These are phyloP conservation scores for Euphorbia peplus DNA, from an alignment of 345 rosid species.

Conservation along the genomic window DNA sequence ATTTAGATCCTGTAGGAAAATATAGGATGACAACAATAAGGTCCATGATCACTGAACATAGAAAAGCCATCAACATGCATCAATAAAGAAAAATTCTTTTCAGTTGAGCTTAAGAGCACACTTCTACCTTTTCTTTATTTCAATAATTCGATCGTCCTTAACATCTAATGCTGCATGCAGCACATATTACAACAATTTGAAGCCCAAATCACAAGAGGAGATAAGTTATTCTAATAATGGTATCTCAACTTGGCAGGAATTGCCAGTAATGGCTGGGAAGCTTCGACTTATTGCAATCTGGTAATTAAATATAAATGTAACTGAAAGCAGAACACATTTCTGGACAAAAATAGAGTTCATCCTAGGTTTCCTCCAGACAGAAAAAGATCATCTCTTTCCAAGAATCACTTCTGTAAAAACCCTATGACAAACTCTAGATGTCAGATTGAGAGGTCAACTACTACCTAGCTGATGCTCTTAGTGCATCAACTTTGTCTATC, in stretches of 20 bases:
- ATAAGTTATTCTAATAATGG: neutral
- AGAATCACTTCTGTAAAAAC: neutral
- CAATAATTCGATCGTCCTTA: neutral
- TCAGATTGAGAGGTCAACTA: neutral
- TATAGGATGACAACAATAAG: constrained; percentile 7
- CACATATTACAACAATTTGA: neutral
- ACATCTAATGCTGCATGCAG: constrained; percentile 4
- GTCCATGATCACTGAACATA: neutral
- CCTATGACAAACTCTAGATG: neutral
- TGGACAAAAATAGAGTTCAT: neutral
- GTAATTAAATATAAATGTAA: neutral
- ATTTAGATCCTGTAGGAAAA: constrained; percentile 43
- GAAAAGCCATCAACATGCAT: neutral
- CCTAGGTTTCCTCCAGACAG: neutral
- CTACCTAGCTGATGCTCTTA: neutral
- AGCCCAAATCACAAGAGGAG: neutral
- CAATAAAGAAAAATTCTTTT: neutral
- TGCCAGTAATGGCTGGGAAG: neutral
- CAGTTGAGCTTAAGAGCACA: neutral
- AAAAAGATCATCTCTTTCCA: neutral
- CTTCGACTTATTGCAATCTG: neutral
- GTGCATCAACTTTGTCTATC: neutral
- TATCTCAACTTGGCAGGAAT: neutral
- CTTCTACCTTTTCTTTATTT: neutral
- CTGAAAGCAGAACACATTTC: neutral